Conservation (phyloP, 345 rosid genomes). For the Cardamine resedifolia region DNA sequence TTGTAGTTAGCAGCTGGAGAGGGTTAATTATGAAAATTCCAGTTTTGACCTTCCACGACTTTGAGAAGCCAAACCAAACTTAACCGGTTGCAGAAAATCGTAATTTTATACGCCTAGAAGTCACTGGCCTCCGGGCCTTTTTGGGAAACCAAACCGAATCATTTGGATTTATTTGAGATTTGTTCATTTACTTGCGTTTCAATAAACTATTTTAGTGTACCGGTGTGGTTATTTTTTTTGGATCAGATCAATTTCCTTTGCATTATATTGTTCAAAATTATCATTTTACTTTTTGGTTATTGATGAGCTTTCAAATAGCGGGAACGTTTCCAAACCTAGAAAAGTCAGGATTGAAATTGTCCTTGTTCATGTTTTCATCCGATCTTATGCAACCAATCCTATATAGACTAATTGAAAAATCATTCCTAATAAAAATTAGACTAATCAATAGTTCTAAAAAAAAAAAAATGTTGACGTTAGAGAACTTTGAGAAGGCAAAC, state of each 20-base stretch:
- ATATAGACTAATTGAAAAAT: neutral
- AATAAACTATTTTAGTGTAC: neutral
- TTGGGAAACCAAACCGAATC: neutral
- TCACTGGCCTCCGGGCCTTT: neutral
- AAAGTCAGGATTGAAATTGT: slow-evolving; percentile 23
- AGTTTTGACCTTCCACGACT: slow-evolving; percentile 30
- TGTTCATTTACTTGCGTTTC: neutral
- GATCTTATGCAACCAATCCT: neutral
- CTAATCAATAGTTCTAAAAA: neutral
- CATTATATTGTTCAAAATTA: neutral
- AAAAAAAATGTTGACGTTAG: neutral
- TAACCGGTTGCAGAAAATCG: slow-evolving; percentile 7
- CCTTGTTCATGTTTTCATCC: neutral
- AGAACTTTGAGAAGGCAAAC: slow-evolving; percentile 23
- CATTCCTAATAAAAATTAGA: neutral
- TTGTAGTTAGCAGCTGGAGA: slow-evolving; percentile 4
- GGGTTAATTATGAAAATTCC: neutral
- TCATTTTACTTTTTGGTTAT: neutral
- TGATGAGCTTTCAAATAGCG: slow-evolving; percentile 17
- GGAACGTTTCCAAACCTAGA: slow-evolving; percentile 25
- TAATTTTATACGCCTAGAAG: neutral
- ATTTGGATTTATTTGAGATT: neutral
- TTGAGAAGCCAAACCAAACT: slow-evolving; percentile 27
- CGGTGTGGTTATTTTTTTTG: slow-evolving; percentile 16
- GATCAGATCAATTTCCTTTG: neutral